Base-by-base conservation (phyloP, 352 stramenopile genomes). In the Pythium coloratum region DNA sequence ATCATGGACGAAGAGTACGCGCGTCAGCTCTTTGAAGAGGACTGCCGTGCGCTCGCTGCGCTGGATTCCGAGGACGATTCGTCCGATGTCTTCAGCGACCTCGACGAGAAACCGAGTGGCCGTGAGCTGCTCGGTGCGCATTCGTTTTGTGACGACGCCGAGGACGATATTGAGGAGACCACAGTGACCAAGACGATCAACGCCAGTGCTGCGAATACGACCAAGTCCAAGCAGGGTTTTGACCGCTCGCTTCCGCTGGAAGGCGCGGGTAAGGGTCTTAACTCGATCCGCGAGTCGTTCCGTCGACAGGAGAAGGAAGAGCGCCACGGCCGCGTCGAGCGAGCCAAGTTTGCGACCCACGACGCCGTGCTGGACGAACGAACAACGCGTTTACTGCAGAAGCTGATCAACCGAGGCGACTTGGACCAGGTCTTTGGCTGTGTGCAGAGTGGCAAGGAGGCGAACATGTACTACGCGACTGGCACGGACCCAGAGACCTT, bases 391-490 rank as follows among this genome's bases (percentile, higher is more conserved):
- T 16, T 73, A 34, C 58, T 73, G 50, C 67, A 73, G 33, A 73
- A 73, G 51, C 42, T 77, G 50, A 66, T 77, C 44, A 73, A 71
- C 46, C 57, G 67, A 44, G 84, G 80, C 38, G 77, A 84, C 51
- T 64, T 95, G 33, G 81, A 92, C 50, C 68, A 91, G 59, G 82
- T 95, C 14, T 76, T 91, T 55, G 86, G 86, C 24, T 86, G 78
- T 28, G 80, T 96, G 24, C 88, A 90, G 67, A 89, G 80, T 12
- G 88, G 88, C 28, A 96, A 96, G 62, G 88, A 95, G 61, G 86
- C 85, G 2, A 84, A 92, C 59, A 86, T 95, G 59, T 95, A 89
- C 60, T 86, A 85, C 68, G 86, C 85, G 0, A 50, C 81, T 36
- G 85, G 83, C 33, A 89, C 75, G 2, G 80, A 89, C 51, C 73